Evolutionary conservation across 345 rosid genomes (phyloP).

Genomic region (Lepidium sativum): DNA sequence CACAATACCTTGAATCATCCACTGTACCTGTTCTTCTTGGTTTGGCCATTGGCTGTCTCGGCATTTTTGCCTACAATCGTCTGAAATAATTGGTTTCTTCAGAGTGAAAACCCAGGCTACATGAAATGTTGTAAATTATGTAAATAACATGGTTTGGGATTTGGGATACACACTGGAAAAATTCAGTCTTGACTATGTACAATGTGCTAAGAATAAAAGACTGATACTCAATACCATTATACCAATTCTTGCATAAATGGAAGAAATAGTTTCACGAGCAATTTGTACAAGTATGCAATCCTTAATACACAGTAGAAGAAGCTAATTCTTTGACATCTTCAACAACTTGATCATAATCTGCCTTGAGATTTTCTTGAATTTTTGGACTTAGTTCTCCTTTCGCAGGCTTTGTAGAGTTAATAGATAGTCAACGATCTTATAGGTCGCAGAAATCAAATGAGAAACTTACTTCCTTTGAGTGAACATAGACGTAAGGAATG

Average conservation of each 20-base stretch:
- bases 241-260: background rate
- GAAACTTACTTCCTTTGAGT: slow-evolving; percentile 65
- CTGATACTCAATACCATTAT: background rate
- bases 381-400: slow-evolving; percentile 66
- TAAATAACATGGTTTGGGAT: slow-evolving; percentile 12
- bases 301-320: slow-evolving; percentile 34
- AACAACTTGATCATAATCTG: slow-evolving; percentile 48
- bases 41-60: slow-evolving; percentile 57
- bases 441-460: background rate
- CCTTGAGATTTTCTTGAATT: slow-evolving; percentile 53
- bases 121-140: background rate
- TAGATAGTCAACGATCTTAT: background rate
- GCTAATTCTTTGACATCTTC: slow-evolving; percentile 52
- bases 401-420: slow-evolving; percentile 39
- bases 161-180: slow-evolving; percentile 7
- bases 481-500: slow-evolving; percentile 70
- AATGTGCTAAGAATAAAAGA: slow-evolving; percentile 4
- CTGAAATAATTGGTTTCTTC: slow-evolving; percentile 11
- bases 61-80: slow-evolving; percentile 31
- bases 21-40: slow-evolving; percentile 47
- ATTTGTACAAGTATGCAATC: background rate
- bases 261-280: background rate
- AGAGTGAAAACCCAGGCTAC: background rate
- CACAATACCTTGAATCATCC: slow-evolving; percentile 27
- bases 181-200: slow-evolving; percentile 9